Conservation (phyloP, 2,329 filamentous ascomycete species). For the Capronia coronata region DNA sequence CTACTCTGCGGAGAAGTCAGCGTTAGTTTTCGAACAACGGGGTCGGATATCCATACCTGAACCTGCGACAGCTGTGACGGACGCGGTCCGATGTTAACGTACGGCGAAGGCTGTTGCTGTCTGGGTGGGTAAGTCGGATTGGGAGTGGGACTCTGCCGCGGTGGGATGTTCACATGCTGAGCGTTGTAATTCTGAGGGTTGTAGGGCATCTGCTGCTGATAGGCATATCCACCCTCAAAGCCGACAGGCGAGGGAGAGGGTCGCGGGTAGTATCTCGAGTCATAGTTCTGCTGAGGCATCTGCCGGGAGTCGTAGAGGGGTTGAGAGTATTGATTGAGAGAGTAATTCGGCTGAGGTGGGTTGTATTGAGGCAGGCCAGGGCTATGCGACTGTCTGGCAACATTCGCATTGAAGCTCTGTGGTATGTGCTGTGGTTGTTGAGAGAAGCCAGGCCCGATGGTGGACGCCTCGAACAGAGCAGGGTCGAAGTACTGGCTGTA, state of each 20-base stretch:
- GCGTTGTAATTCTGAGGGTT: conserved; percentile 16
- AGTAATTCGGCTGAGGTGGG: conserved; percentile 14
- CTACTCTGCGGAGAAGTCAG: conserved; percentile 11
- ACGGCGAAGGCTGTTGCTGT: conserved; percentile 29
- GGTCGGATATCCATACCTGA: conserved; percentile 12
- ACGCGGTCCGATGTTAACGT: conserved; percentile 27
- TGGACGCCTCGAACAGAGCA: conserved; percentile 24
- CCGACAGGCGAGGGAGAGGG: conserved; percentile 21
- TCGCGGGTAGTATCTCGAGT: conserved; percentile 20
- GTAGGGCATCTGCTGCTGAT: conserved; percentile 20
- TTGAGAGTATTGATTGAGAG: conserved; percentile 21
- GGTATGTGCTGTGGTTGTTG: conserved; percentile 19
- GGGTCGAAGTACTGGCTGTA: conserved; percentile 25
- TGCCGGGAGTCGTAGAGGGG: conserved; percentile 19
- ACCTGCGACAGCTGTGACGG: conserved; percentile 29
- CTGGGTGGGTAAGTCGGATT: conserved; percentile 32
- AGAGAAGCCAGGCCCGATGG: conserved; percentile 16
- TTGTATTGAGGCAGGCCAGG: conserved; percentile 25
- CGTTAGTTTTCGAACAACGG: background rate
- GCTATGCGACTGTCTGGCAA: conserved; percentile 19
- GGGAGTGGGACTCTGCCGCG: conserved; percentile 18
- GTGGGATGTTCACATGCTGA: conserved; percentile 19
- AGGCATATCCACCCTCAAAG: conserved; percentile 16
- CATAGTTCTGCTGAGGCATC: conserved; percentile 19
- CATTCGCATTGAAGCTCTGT: conserved; percentile 23